Evolutionary conservation across 2,329 filamentous ascomycete species (phyloP), one percentile per base, ranked within the genome.

Genomic region (Alternaria infectoria): DNA sequence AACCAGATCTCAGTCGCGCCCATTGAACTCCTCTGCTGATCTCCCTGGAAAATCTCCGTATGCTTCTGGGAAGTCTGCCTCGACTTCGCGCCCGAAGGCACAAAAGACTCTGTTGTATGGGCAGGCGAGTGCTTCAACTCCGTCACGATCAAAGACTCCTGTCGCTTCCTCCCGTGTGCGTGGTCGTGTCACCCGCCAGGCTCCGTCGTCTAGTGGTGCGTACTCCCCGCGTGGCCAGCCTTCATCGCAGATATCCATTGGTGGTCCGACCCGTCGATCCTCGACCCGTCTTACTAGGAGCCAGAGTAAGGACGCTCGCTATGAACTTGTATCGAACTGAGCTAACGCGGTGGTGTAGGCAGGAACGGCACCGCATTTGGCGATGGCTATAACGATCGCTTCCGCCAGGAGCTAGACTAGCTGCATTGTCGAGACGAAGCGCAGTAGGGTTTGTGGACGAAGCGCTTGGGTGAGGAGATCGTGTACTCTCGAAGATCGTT

Each of bases 231-330:
- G 58, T 21, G 30, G 52, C 10, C 54, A 59, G 15, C 21, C 50
- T 13, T 21, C 50, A 12, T 58, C 49, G 2, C 54, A 47, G 4
- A 15, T 12, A 25, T 19, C 44, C 5, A 28, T 6, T 46, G 26
- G 44, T 45, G 25, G 21, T 36, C 26, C 26, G 5, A 36, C 23
- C n/a, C 57, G 52, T 6, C 61, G 46, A 19, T 36, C 36, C 11
- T 58, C 57, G 6, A 51, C 52, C 56, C 62, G 60, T 36, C 40
- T 62, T 11, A 59, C 55, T 12, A 63, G 57, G n/a, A 66, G 52
- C 11, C 61, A 65, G 44, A 54, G 65, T 64, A 51, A 54, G 59
- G 25, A 17, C 4, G 13, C 5, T 21, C 11, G 6, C 21, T 23
- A 10, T 5, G 15, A 7, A 23, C 17, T 23, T 3, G 7, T 44